phyloP scores from a whole-genome alignment of 129 eudicot genomes.

The Gnaphalium uliginosum region DNA sequence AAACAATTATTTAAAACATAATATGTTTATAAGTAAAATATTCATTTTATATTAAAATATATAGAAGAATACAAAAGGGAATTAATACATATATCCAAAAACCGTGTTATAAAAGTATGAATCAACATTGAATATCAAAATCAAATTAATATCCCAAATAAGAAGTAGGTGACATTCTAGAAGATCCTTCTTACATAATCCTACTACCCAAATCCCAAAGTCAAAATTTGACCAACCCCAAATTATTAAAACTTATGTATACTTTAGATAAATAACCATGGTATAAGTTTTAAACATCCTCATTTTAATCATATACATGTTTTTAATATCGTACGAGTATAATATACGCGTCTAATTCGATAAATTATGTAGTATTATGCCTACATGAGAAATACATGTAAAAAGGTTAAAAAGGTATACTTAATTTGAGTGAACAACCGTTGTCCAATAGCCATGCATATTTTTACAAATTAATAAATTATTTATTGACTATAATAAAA shows the following conservation, averaged over 20 bases:
- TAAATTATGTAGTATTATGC: too few species aligned
- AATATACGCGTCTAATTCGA: too few species aligned
- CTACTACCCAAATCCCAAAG: constrained; percentile 11
- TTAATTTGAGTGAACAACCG: background rate
- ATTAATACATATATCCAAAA: too few species aligned
- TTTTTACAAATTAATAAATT: background rate
- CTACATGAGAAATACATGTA: background rate
- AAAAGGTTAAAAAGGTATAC: too few species aligned
- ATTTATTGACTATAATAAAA: background rate
- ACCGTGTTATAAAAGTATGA: too few species aligned
- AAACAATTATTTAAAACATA: background rate
- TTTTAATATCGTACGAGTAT: too few species aligned
- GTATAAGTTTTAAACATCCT: background rate
- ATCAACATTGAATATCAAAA: too few species aligned
- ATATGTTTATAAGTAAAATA: background rate
- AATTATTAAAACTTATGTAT: background rate
- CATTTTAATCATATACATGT: background rate
- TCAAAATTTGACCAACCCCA: constrained; percentile 31
- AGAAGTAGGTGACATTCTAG: constrained; percentile 25
- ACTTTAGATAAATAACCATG: background rate
- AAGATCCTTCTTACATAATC: background rate
- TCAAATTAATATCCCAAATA: background rate
- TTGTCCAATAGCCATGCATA: background rate
- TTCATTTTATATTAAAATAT: background rate
- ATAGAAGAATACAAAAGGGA: too few species aligned